Evolutionary conservation across 805 yeast genomes (phyloP).

Genomic region (Kluyveromyces aestuarii): DNA sequence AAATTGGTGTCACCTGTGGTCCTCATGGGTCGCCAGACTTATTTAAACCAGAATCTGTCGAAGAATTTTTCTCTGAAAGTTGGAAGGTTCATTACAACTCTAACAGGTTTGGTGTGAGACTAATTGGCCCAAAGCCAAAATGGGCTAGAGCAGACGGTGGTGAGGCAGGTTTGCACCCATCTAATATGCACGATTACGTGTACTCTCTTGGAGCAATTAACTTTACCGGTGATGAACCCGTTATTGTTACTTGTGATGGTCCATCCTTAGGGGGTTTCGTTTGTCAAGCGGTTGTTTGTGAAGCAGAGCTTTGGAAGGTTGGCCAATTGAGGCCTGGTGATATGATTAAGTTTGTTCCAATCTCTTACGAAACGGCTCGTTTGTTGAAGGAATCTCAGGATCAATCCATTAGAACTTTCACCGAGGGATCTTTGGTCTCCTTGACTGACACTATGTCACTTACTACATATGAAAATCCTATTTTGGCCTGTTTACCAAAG

Average conservation of each 20-base stretch:
- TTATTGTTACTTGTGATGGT: conserved; percentile 92
- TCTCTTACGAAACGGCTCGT: conserved; percentile 60
- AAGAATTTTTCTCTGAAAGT: conserved; percentile 60
- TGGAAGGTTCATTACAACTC: conserved; percentile 98
- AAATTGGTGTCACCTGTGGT: conserved; percentile 89
- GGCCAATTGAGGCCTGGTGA: conserved; percentile 98
- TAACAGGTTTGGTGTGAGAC: conserved; percentile 90
- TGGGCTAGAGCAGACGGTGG: conserved; percentile 98
- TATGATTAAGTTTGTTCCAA: conserved; percentile 66
- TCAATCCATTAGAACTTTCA: conserved; percentile 32
- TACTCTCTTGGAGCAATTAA: conserved; percentile 94
- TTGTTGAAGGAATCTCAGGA: conserved; percentile 56
- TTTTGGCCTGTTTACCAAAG: conserved; percentile 44
- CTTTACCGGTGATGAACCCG: conserved; percentile 98
- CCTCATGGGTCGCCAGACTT: conserved; percentile 98
- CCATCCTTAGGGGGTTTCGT: conserved; percentile 97
- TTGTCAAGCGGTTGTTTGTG: conserved; percentile 91
- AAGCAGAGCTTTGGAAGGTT: conserved; percentile 96
- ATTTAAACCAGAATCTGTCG: conserved; percentile 65
- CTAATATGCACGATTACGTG: conserved; percentile 97
- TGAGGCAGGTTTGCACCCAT: conserved; percentile 95
- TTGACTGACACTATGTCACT: conserved; percentile 29
- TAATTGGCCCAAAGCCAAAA: conserved; percentile 89
- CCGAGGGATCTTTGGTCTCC: conserved; percentile 9
- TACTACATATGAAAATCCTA: conserved; percentile 55